Conservation (phyloP, 306 rosid species). For the Gillenia trifoliata region DNA sequence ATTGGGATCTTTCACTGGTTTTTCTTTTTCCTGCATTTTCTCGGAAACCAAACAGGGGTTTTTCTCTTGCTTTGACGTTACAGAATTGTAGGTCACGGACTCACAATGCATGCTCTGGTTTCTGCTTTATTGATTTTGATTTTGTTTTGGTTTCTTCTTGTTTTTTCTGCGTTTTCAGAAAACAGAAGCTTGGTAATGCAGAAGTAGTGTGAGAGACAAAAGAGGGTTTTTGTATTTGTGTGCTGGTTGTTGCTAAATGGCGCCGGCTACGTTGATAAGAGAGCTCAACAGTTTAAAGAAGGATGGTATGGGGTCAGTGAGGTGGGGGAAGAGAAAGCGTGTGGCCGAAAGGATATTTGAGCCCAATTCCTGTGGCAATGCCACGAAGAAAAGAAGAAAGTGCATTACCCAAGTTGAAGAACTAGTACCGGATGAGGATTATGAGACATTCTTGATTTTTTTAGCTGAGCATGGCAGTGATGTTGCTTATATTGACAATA, state of each 20-base stretch:
- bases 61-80: background rate
- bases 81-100: background rate
- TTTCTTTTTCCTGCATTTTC: background rate
- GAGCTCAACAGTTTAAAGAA: conserved; percentile 1
- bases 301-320: conserved; percentile 25
- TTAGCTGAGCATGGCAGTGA: background rate
- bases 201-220: background rate
- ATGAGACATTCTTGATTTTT: background rate
- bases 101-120: background rate
- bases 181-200: background rate
- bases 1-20: background rate
- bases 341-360: background rate
- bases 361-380: background rate
- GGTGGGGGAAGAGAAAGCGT: conserved; percentile 41
- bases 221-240: background rate
- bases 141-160: background rate
- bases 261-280: background rate
- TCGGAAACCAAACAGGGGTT: background rate
- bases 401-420: conserved; percentile 3
- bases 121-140: background rate
- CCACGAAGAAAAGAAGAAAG: background rate
- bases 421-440: background rate
- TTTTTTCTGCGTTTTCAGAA: background rate
- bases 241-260: conserved; percentile 17
- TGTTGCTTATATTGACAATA: background rate